Conservation (phyloP, 257 asterid genomes). For the Gynochthodes officinalis region DNA sequence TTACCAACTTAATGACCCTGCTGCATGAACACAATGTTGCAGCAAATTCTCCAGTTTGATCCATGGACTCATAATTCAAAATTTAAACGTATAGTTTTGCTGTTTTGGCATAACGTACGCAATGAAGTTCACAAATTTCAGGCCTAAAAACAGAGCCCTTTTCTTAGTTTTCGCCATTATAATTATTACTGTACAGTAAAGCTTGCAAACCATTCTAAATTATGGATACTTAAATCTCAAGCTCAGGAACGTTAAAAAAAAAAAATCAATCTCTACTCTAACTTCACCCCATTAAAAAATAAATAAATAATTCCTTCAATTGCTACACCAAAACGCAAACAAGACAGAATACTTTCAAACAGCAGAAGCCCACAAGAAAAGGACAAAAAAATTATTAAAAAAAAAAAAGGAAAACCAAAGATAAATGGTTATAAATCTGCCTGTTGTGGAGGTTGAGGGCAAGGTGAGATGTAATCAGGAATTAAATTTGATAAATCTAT, state of each 20-base stretch:
- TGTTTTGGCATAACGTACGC: neutral
- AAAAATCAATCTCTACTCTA: neutral
- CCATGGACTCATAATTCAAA: neutral
- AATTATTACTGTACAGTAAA: neutral
- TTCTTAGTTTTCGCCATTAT: neutral
- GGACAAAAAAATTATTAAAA: neutral
- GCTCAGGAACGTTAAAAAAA: neutral
- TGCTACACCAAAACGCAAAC: neutral
- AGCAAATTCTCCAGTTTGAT: neutral
- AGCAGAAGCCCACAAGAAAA: neutral
- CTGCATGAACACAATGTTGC: neutral
- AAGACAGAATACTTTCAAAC: neutral
- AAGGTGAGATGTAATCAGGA: constrained; percentile 35
- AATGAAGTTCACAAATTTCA: constrained; percentile 3
- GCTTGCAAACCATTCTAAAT: neutral
- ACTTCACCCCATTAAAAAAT: no score
- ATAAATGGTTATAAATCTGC: constrained; percentile 22
- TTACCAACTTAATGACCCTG: no score
- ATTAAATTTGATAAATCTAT: constrained; percentile 41
- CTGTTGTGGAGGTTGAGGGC: constrained; percentile 34
- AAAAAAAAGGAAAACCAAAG: neutral
- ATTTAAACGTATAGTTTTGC: neutral
- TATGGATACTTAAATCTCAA: neutral
- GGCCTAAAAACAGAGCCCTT: neutral
- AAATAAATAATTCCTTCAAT: neutral